Percentiles rank a stretch among this genome's conserved stretches.
Conservation (phyloP, 768 basidiomycete species). For the Boletus eberwhitei region DNA sequence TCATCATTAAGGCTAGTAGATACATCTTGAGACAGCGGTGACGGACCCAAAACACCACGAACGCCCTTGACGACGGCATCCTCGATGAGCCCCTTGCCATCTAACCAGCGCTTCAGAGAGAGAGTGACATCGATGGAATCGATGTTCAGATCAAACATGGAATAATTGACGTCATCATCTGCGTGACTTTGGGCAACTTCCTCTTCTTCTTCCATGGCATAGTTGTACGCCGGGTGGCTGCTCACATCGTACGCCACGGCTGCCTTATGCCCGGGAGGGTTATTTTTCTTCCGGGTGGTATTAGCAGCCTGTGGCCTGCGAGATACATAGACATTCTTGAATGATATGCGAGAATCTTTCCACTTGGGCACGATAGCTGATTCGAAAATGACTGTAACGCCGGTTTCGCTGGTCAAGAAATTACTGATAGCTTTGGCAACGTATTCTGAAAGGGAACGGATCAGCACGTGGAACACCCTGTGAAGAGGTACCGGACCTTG, state of each 20-base stretch:
- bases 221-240: slow-evolving; percentile 70
- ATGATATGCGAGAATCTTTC: slow-evolving; percentile 93
- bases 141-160: slow-evolving; percentile 90
- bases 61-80: slow-evolving; percentile 93
- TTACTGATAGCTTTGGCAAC: slow-evolving; percentile 87
- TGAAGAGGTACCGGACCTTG: slow-evolving; percentile 53
- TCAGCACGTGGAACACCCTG: background rate
- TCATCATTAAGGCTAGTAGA: background rate
- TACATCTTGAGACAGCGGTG: background rate
- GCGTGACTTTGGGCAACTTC: slow-evolving; percentile 27
- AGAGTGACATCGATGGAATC: slow-evolving; percentile 96
- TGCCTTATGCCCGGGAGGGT: slow-evolving; percentile 44
- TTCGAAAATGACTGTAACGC: slow-evolving; percentile 93
- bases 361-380: slow-evolving; percentile 97
- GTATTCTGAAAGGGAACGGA: slow-evolving; percentile 49
- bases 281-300: slow-evolving; percentile 15
- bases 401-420: slow-evolving; percentile 90
- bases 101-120: slow-evolving; percentile 88
- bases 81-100: slow-evolving; percentile 90
- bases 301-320: slow-evolving; percentile 52
- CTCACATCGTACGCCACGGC: slow-evolving; percentile 75
- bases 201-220: slow-evolving; percentile 59
- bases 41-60: slow-evolving; percentile 83
- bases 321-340: slow-evolving; percentile 95
- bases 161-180: slow-evolving; percentile 67